A percentile compares a stretch with the other conserved stretches of the same genome.
phyloP scores from a whole-genome alignment of 768 basidiomycete species.

The Pilatotrama ljubarskyi region DNA sequence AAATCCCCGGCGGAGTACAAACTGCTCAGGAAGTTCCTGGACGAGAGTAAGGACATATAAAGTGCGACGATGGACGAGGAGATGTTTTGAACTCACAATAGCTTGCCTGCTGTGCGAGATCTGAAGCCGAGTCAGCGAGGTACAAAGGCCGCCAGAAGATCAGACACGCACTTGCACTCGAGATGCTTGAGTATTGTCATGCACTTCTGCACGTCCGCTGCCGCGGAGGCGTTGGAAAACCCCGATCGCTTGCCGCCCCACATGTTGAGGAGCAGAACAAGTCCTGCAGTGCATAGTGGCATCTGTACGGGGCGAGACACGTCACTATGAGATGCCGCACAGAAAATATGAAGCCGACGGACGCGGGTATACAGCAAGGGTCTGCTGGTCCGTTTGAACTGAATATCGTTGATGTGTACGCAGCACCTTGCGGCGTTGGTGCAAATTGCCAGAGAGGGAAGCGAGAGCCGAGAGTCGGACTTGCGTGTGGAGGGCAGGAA shows the following conservation, averaged over 20 bases:
- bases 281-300: constrained; percentile 41
- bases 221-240: constrained; percentile 35
- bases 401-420: constrained; percentile 66
- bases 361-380: constrained; percentile 8
- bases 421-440: constrained; percentile 82
- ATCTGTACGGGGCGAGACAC: constrained; percentile 12
- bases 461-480: constrained; percentile 40
- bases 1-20: constrained; percentile 1
- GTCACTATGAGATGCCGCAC: background rate
- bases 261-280: constrained; percentile 50
- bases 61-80: too few relatives aligned
- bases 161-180: constrained; percentile 10
- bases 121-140: background rate
- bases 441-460: constrained; percentile 77
- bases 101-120: background rate
- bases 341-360: background rate
- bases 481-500: constrained; percentile 71
- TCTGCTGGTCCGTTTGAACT: constrained; percentile 21
- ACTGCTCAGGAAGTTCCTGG: background rate
- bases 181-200: constrained; percentile 28
- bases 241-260: constrained; percentile 43
- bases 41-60: background rate
- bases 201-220: constrained; percentile 45
- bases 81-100: background rate
- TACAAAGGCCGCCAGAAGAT: too few relatives aligned